Evolutionary conservation across 2,329 filamentous ascomycete species (phyloP).

Genomic region (Epichloe sibirici): DNA sequence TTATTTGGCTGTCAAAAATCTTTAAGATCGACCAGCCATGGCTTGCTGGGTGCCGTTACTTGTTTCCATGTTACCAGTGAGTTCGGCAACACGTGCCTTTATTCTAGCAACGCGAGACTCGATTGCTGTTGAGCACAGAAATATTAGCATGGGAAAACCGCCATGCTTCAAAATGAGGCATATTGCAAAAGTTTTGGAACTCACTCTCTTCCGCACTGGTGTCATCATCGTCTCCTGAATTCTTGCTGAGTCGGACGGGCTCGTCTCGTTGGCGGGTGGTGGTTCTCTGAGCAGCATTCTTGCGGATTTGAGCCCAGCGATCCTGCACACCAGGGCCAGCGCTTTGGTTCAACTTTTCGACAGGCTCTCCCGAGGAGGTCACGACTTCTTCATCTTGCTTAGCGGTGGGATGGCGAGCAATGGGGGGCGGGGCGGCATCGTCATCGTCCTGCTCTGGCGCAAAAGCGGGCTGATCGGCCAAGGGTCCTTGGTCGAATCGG

Average conservation of each 20-base stretch:
- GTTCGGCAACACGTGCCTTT: slow-evolving; percentile 89
- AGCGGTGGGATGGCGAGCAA: slow-evolving; percentile 26
- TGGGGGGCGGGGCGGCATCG: slow-evolving; percentile 42
- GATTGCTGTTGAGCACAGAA: slow-evolving; percentile 50
- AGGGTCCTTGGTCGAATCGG: slow-evolving; percentile 78
- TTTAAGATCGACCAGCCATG: slow-evolving; percentile 13
- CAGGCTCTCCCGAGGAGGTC: slow-evolving; percentile 11
- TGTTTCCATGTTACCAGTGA: slow-evolving; percentile 74
- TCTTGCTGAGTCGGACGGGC: slow-evolving; percentile 44
- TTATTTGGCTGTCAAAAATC: slow-evolving; percentile 6
- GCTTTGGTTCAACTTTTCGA: slow-evolving; percentile 23
- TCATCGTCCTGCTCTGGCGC: slow-evolving; percentile 45
- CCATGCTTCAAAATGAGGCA: background rate
- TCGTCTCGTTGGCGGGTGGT: slow-evolving; percentile 54
- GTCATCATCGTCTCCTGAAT: slow-evolving; percentile 61
- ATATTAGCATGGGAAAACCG: slow-evolving; percentile 11
- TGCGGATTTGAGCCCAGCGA: slow-evolving; percentile 90
- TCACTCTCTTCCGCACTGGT: slow-evolving; percentile 92
- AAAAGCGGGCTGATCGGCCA: slow-evolving; percentile 78
- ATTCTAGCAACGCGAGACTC: slow-evolving; percentile 94
- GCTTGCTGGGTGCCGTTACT: slow-evolving; percentile 23
- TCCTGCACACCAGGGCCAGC: slow-evolving; percentile 41
- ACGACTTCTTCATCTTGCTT: slow-evolving; percentile 6
- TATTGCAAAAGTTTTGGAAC: slow-evolving; percentile 23
- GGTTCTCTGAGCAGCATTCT: slow-evolving; percentile 80